Conservation (phyloP, 352 stramenopile species). For the Phytophthora cactorum region DNA sequence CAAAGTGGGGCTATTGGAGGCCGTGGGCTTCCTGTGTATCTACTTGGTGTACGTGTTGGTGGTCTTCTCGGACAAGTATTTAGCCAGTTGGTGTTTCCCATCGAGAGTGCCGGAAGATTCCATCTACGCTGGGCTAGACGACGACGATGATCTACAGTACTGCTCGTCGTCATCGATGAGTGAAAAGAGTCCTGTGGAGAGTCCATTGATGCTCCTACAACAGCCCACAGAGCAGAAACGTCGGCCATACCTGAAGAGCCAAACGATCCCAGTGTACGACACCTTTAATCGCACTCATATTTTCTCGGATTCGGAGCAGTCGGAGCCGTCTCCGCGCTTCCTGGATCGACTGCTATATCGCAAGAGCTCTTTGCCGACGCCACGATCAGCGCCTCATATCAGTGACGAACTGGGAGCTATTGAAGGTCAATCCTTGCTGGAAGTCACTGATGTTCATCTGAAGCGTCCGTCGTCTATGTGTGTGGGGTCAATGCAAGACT, state of each 20-base stretch:
- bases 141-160: slow-evolving; percentile 41
- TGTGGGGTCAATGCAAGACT: slow-evolving; percentile 52
- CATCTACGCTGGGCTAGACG: slow-evolving; percentile 32
- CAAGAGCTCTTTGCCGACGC: slow-evolving; percentile 68
- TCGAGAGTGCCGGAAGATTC: slow-evolving; percentile 18
- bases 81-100: slow-evolving; percentile 39
- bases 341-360: slow-evolving; percentile 45
- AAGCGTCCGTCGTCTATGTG: slow-evolving; percentile 68
- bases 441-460: slow-evolving; percentile 57
- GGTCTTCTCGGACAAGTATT: slow-evolving; percentile 68
- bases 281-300: slow-evolving; percentile 34
- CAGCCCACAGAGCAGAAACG: slow-evolving; percentile 23
- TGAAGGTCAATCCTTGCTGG: slow-evolving; percentile 60
- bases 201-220: slow-evolving; percentile 6
- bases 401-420: slow-evolving; percentile 24
- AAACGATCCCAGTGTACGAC: slow-evolving; percentile 41
- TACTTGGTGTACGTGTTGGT: slow-evolving; percentile 66
- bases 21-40: slow-evolving; percentile 75
- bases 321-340: slow-evolving; percentile 52
- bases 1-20: slow-evolving; percentile 63
- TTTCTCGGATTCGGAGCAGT: slow-evolving; percentile 64
- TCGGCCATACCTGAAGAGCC: slow-evolving; percentile 38
- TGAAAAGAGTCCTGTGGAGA: slow-evolving; percentile 28
- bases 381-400: slow-evolving; percentile 44
- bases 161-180: slow-evolving; percentile 40